A percentile compares a stretch with the other conserved stretches of the same genome.
Conservation (phyloP, 1,284 basidiomycete species). For the Cerioporus squamosus region DNA sequence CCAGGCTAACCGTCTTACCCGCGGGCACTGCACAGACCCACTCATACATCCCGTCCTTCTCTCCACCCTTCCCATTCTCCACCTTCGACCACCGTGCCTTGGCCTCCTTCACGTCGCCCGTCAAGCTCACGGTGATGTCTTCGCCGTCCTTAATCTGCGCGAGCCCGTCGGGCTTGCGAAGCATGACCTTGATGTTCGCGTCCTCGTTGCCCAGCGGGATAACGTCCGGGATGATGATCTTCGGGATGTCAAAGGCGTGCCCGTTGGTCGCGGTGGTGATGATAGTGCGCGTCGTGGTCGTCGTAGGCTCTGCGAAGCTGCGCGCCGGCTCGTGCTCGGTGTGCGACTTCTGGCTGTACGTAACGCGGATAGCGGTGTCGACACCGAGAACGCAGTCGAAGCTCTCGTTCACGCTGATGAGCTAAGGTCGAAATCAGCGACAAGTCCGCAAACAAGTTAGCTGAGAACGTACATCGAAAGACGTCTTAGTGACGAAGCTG, state of each 20-base stretch:
- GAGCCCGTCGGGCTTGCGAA: constrained; percentile 51
- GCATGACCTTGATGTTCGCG: constrained; percentile 46
- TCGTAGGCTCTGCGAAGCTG: constrained; percentile 46
- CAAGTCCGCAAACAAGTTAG: constrained; percentile 39
- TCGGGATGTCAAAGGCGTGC: constrained; percentile 47
- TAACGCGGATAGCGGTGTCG: constrained; percentile 40
- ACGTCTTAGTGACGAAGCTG: constrained; percentile 51
- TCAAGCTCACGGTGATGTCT: constrained; percentile 34
- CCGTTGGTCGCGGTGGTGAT: constrained; percentile 51
- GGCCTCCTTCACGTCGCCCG: not conserved
- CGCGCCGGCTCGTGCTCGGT: constrained; percentile 32
- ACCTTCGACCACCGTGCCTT: constrained; percentile 31
- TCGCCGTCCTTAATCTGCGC: constrained; percentile 49
- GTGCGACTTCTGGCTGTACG: constrained; percentile 9
- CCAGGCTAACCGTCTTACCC: constrained; percentile 41
- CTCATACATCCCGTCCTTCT: constrained; percentile 34
- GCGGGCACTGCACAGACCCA: constrained; percentile 32
- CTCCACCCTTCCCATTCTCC: constrained; percentile 25
- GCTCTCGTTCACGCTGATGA: constrained; percentile 50
- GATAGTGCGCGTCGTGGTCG: constrained; percentile 47
- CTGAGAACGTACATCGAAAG: constrained; percentile 41
- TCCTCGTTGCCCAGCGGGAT: constrained; percentile 48
- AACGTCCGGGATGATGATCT: constrained; percentile 52
- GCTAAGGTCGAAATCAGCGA: constrained; percentile 30
- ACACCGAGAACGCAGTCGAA: constrained; percentile 60